Percentiles rank a stretch among this genome's conserved stretches.
phyloP scores from a whole-genome alignment of 192 early-diverging fungal species.

The Backusella psychrophila region DNA sequence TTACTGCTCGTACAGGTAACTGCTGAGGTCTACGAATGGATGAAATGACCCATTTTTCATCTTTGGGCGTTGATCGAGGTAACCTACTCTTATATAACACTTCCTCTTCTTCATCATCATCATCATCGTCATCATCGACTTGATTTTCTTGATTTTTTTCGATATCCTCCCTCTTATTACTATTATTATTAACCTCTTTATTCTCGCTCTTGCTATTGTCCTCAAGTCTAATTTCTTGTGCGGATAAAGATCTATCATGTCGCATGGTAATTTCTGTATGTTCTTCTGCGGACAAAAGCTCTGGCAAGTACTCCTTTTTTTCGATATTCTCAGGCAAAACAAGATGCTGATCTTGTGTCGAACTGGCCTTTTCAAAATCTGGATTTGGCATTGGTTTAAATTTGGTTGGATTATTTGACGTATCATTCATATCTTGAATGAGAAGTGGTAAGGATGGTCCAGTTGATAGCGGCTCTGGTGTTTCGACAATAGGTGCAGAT shows the following conservation, averaged over 20 bases:
- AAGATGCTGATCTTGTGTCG: neutral
- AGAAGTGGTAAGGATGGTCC: neutral
- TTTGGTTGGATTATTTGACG: neutral
- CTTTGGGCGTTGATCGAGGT: constrained; percentile 19
- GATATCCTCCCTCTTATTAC: too few relatives aligned
- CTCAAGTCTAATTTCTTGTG: neutral
- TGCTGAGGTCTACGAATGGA: constrained; percentile 33
- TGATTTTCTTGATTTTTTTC: neutral
- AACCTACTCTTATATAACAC: neutral
- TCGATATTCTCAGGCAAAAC: neutral
- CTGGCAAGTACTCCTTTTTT: neutral
- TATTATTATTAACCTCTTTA: neutral
- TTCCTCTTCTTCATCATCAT: constrained; percentile 2
- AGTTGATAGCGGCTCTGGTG: neutral
- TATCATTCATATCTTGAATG: neutral
- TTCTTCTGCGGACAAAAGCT: neutral
- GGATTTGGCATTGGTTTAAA: neutral
- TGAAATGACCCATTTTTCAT: constrained; percentile 38
- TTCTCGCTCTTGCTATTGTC: neutral
- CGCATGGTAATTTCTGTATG: neutral
- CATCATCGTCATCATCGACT: neutral
- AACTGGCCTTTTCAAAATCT: neutral
- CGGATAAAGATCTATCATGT: neutral
- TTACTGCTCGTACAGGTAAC: constrained; percentile 16
- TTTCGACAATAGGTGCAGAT: neutral